Base-by-base conservation (phyloP, 306 rosid species). In the Purshia tridentata region DNA sequence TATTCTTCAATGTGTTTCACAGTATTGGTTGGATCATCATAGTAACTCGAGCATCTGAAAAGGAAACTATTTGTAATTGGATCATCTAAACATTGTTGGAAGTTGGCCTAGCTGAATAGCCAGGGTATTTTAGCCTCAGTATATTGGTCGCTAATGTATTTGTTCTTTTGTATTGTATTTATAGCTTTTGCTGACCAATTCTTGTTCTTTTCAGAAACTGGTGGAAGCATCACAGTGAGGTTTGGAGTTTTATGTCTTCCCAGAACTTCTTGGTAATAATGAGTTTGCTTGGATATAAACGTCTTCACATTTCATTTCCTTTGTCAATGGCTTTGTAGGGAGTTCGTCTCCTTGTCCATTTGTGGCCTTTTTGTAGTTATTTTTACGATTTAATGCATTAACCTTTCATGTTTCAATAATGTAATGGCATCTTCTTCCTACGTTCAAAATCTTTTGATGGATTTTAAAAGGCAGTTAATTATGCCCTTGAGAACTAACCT, bases 141-240 rank as follows among this genome's bases (percentile, higher is more conserved):
- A 29, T n/a, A 20, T 6, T 29, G 47, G 58, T 64, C 53, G 53
- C 59, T 46, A 41, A 15, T 20, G 40, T 16, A 6, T 47, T 74
- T 20, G 16, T 72, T 54, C 40, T 57, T 39, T 75, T 65, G 46
- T 41, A 18, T 16, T 57, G 56, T 66, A 68, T 37, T 58, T 71
- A 18, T 62, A 52, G 42, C 70, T 67, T 54, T 54, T 73, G 62
- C 83, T 76, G 72, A 78, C 58, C 51, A 19, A 53, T 77, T 75
- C 68, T 12, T 56, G 50, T 56, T 72, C 19, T 76, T 76, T 89
- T 53, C 97, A 94, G 98, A 82, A 76, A 71, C 40, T 76, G 84
- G 89, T 18, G 61, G 88, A 86, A 84, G 89, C 92, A 37, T 19
- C 80, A 13, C 81, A 80, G 4, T 89, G 82, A 91, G 86, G 72